phyloP scores from a whole-genome alignment of 176 grass and related monocot genomes.

The Aegilops tauschii region DNA sequence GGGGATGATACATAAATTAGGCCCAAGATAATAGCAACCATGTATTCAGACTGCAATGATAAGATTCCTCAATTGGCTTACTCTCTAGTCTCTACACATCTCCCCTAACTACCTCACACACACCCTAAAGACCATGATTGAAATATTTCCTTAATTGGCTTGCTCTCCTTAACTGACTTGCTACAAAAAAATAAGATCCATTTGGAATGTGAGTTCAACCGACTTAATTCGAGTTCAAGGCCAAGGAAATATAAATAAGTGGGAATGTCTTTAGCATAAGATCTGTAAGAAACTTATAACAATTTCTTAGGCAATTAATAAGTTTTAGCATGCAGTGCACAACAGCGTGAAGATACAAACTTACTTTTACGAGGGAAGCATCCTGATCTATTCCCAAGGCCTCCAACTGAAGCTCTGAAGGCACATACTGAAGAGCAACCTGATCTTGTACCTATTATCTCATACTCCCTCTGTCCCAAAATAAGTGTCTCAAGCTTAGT shows the following conservation, averaged over 20 bases:
- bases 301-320: neutral
- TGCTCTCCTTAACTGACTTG: neutral
- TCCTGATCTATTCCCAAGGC: too few relatives aligned
- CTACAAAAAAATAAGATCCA: neutral
- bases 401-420: too few relatives aligned
- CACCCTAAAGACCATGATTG: neutral
- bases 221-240: neutral
- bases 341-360: neutral
- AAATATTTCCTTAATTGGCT: neutral
- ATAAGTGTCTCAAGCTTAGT: too few relatives aligned
- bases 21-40: neutral
- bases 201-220: neutral
- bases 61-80: constrained; percentile 1
- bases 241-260: neutral
- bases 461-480: too few relatives aligned
- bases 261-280: neutral
- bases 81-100: neutral
- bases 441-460: too few relatives aligned
- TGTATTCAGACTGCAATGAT: constrained; percentile 11
- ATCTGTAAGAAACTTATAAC: neutral
- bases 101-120: neutral
- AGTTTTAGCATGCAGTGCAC: neutral
- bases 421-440: too few relatives aligned
- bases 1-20: neutral
- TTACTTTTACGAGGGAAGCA: neutral